Evolutionary conservation across 768 basidiomycete genomes (phyloP), one percentile per base, ranked within the genome.

Genomic region (Pleurotus pulmonarius): DNA sequence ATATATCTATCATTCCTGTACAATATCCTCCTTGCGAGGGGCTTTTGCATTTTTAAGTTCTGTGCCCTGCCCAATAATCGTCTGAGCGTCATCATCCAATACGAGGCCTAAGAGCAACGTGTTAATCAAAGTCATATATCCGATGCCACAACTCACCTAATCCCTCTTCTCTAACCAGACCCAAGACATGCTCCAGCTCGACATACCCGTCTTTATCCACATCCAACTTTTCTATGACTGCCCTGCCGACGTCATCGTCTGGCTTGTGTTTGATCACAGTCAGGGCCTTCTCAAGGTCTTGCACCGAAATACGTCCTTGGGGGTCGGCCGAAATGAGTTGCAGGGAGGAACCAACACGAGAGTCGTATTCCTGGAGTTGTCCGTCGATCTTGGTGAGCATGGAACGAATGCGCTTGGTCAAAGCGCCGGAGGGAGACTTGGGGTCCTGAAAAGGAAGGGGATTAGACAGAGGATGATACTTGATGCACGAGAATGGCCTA

Each of bases 311-410:
- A 51, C 90, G 82, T 49, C 97, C 97, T 63, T 92, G 89, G 0
- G 88, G 79, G 63, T 92, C 90, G 24, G 87, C 84, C 57, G 87
- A 88, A 60, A 94, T 92, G 80, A 92, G 84, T 70, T 94, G 90
- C 52, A 94, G 77, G 29, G 90, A 90, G 60, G 77, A 85, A 41
- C 90, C 92, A 29, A 95, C 92, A 57, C 90, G 88, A 43, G 78
- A 77, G 69, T 99, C 97, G 72, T 98, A 98, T 58, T 87, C 93
- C 63, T 91, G 83, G 12, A 98, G 81, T 67, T 98, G 97, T 34
- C 78, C 69, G 74, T 98, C 96, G 69, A 99, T 88, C 78, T 97
- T 96, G 62, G 87, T 93, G 46, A 99, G 82, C 94, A 98, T 98
- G 20, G 83, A 81, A 54, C 93, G 89, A 70, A 99, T 95, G 48